Percentiles rank a stretch among this genome's conserved stretches.
Evolutionary conservation across 1,284 basidiomycete genomes (phyloP).

Genomic region (Mycena sp.): DNA sequence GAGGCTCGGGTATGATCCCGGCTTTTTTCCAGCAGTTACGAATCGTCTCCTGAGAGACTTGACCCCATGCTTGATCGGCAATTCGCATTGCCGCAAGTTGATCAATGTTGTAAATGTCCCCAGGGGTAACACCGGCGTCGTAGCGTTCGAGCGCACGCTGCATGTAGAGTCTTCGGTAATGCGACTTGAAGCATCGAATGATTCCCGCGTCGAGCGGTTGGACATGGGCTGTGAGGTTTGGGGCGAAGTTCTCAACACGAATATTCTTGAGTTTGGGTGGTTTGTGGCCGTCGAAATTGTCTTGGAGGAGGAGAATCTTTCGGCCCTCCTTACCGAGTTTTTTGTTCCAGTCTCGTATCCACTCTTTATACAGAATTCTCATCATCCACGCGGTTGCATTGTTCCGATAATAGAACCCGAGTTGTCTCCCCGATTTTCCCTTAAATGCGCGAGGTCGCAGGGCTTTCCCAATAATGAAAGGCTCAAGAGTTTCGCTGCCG

Average conservation of each 20-base stretch:
- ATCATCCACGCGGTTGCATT: no score
- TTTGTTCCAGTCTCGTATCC: slow-evolving; percentile 48
- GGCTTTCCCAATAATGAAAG: slow-evolving; percentile 47
- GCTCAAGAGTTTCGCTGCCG: slow-evolving; percentile 39
- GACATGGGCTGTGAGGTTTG: slow-evolving; percentile 40
- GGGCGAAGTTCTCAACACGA: slow-evolving; percentile 35
- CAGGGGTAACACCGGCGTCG: no score
- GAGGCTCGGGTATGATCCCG: background rate
- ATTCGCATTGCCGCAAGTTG: background rate
- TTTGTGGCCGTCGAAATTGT: no score
- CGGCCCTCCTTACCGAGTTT: background rate
- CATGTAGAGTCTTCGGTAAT: no score
- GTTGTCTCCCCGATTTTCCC: no score
- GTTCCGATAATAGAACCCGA: no score
- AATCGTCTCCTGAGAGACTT: background rate
- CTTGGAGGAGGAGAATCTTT: background rate
- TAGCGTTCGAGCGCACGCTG: no score
- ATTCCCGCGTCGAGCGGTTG: slow-evolving; percentile 42
- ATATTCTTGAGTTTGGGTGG: slow-evolving; percentile 33
- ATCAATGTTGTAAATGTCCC: background rate
- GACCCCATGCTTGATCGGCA: background rate
- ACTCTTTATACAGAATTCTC: slow-evolving; percentile 38
- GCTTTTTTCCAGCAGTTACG: background rate
- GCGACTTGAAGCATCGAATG: no score
- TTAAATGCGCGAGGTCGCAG: no score